Base-by-base conservation (phyloP, 2,329 filamentous ascomycete genomes). In the Alternaria angustiovoidea region DNA sequence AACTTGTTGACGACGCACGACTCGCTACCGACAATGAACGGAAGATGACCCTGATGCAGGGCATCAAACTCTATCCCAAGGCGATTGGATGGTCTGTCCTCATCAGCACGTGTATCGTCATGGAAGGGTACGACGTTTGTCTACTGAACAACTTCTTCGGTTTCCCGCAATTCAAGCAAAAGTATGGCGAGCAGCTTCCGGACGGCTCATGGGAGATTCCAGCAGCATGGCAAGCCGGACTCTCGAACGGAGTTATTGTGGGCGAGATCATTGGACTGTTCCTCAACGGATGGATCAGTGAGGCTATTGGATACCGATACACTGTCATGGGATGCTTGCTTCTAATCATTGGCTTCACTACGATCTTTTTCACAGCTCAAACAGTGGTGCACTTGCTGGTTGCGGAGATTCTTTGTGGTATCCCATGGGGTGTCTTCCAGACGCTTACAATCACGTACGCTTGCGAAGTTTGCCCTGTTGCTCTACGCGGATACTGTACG, bases 121-220 rank as follows among this genome's bases (percentile, higher is more conserved):
- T 97, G 93, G 93, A 96, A 78, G 93, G 92, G 34, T 96, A 94
- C 81, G 92, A 96, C 74, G 84, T 95, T 59, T 89, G 87, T 71
- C 82, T 96, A 54, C 87, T 95, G 70, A 92, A 90, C 81, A 94
- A 94, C 79, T 93, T 95, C 74, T 94, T 87, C 62, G 81, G 75
- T 28, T 81, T 82, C 59, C 79, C 81, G 9, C 75, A 78, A 20
- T 84, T 84, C 76, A 82, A 84, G 57, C 64, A 69, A 43, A 81
- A 81, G 61, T 84, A 81, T 57, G 82, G 82, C 54, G 75, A 78
- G 54, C 71, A 77, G 47, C 73, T 76, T 18, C 66, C 75, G 5
- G 73, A 82, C 54, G 80, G 79, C 9, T 69, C 71, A 5, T 82
- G 76, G 51, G 73, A 83, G 66, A 77, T 84, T 39, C 72, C 82